These are phyloP conservation scores for Phyllostachys edulis DNA, from an alignment of 176 grass and related monocot genomes.

Conservation along the genomic window DNA sequence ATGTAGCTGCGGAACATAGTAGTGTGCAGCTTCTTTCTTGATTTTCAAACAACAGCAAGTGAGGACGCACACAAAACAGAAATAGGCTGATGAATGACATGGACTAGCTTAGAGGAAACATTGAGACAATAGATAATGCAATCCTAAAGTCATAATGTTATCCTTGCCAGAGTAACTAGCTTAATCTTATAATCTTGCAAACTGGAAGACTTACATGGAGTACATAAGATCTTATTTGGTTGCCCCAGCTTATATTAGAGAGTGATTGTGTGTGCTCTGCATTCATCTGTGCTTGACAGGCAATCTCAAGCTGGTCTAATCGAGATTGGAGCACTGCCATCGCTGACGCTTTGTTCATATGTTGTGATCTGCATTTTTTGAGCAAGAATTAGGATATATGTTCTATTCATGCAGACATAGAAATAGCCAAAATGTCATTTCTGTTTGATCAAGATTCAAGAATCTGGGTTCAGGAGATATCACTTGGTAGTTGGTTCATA, in stretches of 20 bases:
- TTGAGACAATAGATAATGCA: not conserved
- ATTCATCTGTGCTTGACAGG: slow-evolving; percentile 89
- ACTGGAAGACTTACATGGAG: slow-evolving; percentile 72
- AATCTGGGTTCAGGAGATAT: not conserved
- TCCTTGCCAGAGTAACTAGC: not conserved
- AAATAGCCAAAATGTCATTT: not conserved
- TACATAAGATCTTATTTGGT: slow-evolving; percentile 96
- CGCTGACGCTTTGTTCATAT: slow-evolving; percentile 90
- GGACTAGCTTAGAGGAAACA: slow-evolving; percentile 2
- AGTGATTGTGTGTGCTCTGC: slow-evolving; percentile 95
- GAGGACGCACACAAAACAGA: slow-evolving; percentile 4
- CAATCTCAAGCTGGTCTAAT: slow-evolving; percentile 90
- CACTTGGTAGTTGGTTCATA: not conserved
- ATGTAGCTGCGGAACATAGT: not conserved
- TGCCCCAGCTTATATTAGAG: slow-evolving; percentile 86
- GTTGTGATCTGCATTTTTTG: slow-evolving; percentile 70
- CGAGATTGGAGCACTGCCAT: slow-evolving; percentile 94
- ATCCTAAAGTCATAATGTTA: slow-evolving; percentile 8
- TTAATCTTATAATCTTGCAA: not conserved
- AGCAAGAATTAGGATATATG: slow-evolving; percentile 23
- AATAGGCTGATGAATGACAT: not conserved
- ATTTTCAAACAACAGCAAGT: not conserved
- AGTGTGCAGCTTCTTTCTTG: slow-evolving; percentile 12
- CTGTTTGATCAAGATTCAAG: slow-evolving; percentile 7
- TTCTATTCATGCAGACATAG: not conserved